phyloP scores from a whole-genome alignment of 495 filamentous ascomycete species.

The Acidomyces sp. region DNA sequence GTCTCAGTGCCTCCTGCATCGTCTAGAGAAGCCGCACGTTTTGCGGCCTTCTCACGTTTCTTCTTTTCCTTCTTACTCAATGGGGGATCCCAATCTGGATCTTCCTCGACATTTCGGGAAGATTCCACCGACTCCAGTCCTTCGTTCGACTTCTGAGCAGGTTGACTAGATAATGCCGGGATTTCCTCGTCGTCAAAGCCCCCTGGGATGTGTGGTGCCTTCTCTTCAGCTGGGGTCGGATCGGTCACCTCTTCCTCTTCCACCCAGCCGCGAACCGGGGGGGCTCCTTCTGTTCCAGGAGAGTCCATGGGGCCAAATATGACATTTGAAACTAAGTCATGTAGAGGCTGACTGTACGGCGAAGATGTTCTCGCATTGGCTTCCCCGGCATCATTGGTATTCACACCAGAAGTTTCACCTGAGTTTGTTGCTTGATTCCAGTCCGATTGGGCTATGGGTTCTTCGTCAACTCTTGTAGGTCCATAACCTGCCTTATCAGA shows the following conservation, averaged over 20 bases:
- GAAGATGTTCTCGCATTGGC: conserved; percentile 6
- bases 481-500: conserved; percentile 8
- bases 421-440: neutral
- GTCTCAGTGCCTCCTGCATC: too few relatives aligned
- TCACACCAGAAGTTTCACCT: neutral
- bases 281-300: conserved; percentile 14
- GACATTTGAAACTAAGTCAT: conserved; percentile 22
- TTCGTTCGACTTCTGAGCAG: too few relatives aligned
- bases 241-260: conserved; percentile 21
- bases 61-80: conserved; percentile 12
- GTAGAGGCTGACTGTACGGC: conserved; percentile 18
- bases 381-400: neutral
- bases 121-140: too few relatives aligned
- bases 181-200: conserved; percentile 25
- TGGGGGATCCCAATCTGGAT: conserved; percentile 10
- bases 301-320: conserved; percentile 7
- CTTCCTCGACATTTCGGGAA: too few relatives aligned
- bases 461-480: too few relatives aligned
- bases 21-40: too few relatives aligned
- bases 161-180: too few relatives aligned
- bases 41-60: conserved; percentile 1
- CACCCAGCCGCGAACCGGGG: conserved; percentile 18
- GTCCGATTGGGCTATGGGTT: too few relatives aligned
- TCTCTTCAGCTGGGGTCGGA: conserved; percentile 9
- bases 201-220: conserved; percentile 19